These are phyloP conservation scores for Eucalyptus curtisii DNA, from an alignment of 345 rosid genomes.

Conservation along the genomic window DNA sequence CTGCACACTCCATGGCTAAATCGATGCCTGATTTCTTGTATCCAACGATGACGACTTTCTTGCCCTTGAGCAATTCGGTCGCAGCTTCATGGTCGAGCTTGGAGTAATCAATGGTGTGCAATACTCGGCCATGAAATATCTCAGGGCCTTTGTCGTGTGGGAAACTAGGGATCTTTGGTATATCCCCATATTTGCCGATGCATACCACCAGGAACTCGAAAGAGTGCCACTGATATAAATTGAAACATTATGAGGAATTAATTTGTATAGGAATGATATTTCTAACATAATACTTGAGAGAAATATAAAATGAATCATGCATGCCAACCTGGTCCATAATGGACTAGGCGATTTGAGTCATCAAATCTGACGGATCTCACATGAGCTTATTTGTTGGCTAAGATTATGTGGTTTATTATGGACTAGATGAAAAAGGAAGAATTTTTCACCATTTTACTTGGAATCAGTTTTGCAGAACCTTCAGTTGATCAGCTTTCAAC, in stretches of 20 bases:
- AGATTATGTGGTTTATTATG: not conserved
- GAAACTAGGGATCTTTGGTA: conserved; percentile 23
- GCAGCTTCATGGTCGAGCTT: conserved; percentile 28
- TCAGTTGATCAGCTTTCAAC: not conserved
- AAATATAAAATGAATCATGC: not conserved
- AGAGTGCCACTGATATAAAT: conserved; percentile 16
- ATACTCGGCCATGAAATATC: conserved; percentile 22
- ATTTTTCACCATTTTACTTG: not conserved
- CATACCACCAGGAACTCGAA: conserved; percentile 40
- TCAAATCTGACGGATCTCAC: not conserved
- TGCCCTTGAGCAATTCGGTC: conserved; percentile 16
- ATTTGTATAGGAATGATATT: not conserved
- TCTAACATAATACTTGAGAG: not conserved
- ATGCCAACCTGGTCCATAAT: not conserved
- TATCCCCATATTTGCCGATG: conserved; percentile 45
- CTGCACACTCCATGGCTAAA: conserved; percentile 44
- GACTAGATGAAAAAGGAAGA: not conserved
- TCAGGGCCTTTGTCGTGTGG: conserved; percentile 24
- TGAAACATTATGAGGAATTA: not conserved
- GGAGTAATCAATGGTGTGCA: conserved; percentile 39
- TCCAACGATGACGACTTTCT: conserved; percentile 39
- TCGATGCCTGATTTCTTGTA: conserved; percentile 52
- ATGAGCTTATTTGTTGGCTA: not conserved
- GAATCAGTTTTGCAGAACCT: not conserved
- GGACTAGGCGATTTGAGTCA: not conserved